A percentile compares a stretch with the other conserved stretches of the same genome.
Conservation (phyloP, 2,329 filamentous ascomycete species). For the Fusarium verticillioides region DNA sequence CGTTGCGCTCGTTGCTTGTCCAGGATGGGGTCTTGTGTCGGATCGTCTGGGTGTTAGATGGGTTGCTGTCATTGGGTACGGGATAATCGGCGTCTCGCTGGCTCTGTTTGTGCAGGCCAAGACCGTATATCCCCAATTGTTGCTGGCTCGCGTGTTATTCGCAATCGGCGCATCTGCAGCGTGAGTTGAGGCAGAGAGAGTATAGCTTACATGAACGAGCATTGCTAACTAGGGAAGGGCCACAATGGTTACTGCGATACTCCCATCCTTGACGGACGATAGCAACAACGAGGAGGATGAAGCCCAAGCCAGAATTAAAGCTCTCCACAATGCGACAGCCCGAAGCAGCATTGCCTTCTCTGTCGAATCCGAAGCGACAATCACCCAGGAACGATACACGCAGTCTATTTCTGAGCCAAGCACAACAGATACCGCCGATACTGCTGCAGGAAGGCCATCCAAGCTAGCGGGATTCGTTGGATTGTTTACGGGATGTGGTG, state of each 20-base stretch:
- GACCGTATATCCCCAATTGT: constrained; percentile 88
- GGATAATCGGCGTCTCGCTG: constrained; percentile 81
- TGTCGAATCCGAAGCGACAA: constrained; percentile 78
- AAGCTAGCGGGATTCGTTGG: constrained; percentile 89
- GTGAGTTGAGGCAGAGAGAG: constrained; percentile 55
- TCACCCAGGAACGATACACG: constrained; percentile 73
- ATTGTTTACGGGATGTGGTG: constrained; percentile 91
- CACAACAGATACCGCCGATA: constrained; percentile 39
- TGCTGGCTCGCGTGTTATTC: constrained; percentile 87
- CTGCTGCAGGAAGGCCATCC: constrained; percentile 59
- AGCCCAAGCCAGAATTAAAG: constrained; percentile 47
- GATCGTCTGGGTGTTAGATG: constrained; percentile 80
- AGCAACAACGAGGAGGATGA: constrained; percentile 46
- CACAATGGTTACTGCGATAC: constrained; percentile 96
- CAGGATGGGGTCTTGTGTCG: constrained; percentile 80
- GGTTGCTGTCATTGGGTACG: constrained; percentile 81
- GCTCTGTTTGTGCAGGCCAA: constrained; percentile 84
- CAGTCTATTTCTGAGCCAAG: constrained; percentile 48
- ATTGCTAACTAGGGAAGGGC: constrained; percentile 57
- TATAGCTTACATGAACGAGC: not conserved
- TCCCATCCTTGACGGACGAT: constrained; percentile 76
- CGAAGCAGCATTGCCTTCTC: constrained; percentile 73
- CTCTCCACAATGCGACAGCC: constrained; percentile 49
- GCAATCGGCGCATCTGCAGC: constrained; percentile 91
- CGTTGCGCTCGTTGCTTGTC: constrained; percentile 83